Evolutionary conservation across 2,329 filamentous ascomycete genomes (phyloP).

Genomic region (Aciculosporium take): DNA sequence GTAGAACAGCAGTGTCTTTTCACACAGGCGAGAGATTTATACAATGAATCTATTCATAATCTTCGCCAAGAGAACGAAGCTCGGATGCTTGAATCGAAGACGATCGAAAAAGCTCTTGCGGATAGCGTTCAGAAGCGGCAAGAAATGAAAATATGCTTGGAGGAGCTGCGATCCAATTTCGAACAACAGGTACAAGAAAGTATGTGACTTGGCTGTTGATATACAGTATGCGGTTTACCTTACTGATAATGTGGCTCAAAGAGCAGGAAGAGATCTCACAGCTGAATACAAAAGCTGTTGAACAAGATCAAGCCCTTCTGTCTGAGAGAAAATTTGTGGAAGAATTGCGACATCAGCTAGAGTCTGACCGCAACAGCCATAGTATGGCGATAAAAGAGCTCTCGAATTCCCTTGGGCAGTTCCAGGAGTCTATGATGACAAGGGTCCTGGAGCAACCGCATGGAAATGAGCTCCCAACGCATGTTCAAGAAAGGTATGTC

Average conservation of each 20-base stretch:
- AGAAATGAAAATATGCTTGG: constrained; percentile 17
- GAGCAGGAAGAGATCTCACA: constrained; percentile 14
- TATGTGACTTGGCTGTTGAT: constrained; percentile 6
- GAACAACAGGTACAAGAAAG: constrained; percentile 13
- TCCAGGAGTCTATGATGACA: neutral
- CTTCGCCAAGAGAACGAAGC: constrained; percentile 19
- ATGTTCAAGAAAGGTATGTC: constrained; percentile 1
- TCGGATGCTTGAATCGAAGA: constrained; percentile 10
- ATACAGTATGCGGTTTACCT: neutral
- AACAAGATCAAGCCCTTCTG: constrained; percentile 9
- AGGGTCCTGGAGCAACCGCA: neutral
- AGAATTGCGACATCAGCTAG: neutral
- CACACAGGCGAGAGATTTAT: constrained; percentile 18
- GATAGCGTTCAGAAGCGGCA: constrained; percentile 19
- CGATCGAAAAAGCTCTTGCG: constrained; percentile 15
- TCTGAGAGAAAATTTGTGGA: constrained; percentile 1
- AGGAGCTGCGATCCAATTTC: constrained; percentile 13
- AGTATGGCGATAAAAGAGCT: neutral
- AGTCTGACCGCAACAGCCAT: neutral
- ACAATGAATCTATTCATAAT: constrained; percentile 19
- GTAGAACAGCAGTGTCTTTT: constrained; percentile 32
- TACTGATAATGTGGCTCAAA: constrained; percentile 4
- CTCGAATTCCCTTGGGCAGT: neutral
- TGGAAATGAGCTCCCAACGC: neutral
- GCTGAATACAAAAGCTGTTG: constrained; percentile 10